Percentiles rank a stretch among this genome's conserved stretches.
Evolutionary conservation across 2,329 filamentous ascomycete species (phyloP).

Genomic region (Fusarium sp.): DNA sequence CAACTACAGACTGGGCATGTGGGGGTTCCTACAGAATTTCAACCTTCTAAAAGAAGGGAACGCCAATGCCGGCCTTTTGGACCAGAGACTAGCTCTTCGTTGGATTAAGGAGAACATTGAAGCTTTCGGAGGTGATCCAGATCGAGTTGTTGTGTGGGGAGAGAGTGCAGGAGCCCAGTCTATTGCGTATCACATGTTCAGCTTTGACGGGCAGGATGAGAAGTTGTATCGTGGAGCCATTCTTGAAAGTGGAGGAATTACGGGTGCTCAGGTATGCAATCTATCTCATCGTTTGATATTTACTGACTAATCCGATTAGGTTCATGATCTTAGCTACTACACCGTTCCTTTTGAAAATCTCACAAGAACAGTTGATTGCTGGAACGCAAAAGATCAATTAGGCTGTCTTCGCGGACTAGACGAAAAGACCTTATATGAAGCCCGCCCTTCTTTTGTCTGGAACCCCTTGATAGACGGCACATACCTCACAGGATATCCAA

Average conservation of each 20-base stretch:
- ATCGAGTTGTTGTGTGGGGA: conserved; percentile 62
- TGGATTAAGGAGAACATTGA: conserved; percentile 67
- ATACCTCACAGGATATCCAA: conserved; percentile 62
- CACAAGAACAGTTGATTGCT: conserved; percentile 48
- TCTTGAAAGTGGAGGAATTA: conserved; percentile 61
- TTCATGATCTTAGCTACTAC: conserved; percentile 46
- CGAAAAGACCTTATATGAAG: conserved; percentile 50
- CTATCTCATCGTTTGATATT: neutral
- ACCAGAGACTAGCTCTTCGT: conserved; percentile 61
- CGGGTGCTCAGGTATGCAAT: conserved; percentile 35
- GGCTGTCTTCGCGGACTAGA: conserved; percentile 53
- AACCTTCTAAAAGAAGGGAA: conserved; percentile 57
- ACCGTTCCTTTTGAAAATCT: conserved; percentile 46
- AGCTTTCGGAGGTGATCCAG: conserved; percentile 62
- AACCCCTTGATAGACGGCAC: conserved; percentile 60
- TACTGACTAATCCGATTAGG: neutral
- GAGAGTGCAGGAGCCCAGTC: conserved; percentile 58
- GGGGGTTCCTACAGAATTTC: conserved; percentile 64
- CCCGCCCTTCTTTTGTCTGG: conserved; percentile 54
- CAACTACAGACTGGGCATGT: conserved; percentile 66
- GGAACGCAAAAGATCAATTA: conserved; percentile 51
- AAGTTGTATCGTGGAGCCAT: conserved; percentile 66
- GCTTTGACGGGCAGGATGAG: conserved; percentile 68
- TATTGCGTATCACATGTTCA: conserved; percentile 62
- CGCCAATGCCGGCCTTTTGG: conserved; percentile 62